Evolutionary conservation across 148 eudicot genomes (phyloP), one percentile per base, ranked within the genome.

Genomic region (Chenopodium album): DNA sequence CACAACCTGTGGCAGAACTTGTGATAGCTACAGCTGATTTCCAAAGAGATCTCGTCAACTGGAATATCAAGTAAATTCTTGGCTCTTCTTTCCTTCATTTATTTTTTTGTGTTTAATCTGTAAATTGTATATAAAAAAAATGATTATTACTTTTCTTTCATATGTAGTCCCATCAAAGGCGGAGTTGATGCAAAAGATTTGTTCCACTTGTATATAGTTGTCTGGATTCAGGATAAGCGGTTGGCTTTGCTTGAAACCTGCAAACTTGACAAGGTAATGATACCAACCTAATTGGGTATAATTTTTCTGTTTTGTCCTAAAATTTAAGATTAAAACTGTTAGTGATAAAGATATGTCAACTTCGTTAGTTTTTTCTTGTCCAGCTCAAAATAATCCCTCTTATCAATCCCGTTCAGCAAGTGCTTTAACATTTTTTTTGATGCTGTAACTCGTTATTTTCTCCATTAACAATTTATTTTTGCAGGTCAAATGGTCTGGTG

Each of bases 171-270:
- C 79, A 91, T 94, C 74, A 94, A 93, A 90, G 94, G 95, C 63
- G 98, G 98, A 69, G 98, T 94, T 63, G 97, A 92, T 84, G 98
- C 97, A 70, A 94, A 92, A 86, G 98, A 93, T 80, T 64, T 94
- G 88, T 94, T 93, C 86, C 98, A 94, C 85, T 68, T 93, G 86
- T 94, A 94, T 85, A 94, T 94, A 66, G 86, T 93, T 82, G 89
- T 92, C 44, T 94, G 98, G 98, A 94, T 94, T 80, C 91, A 94
- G 82, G 98, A 94, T 86, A 94, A 88, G 86, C 97, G 97, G 31
- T 91, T 92, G 29, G 88, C 94, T 82, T 83, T 94, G 83, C 97
- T 94, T 3, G 98, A 94, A 84, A 83, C 90, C 66, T 94, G 98
- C 89, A 94, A 89, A 77, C 79, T 92, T 64, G 98, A 94, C 80